Evolutionary conservation across 2,329 filamentous ascomycete species (phyloP), one percentile per base, ranked within the genome.

Genomic region (Epichloe scottii): DNA sequence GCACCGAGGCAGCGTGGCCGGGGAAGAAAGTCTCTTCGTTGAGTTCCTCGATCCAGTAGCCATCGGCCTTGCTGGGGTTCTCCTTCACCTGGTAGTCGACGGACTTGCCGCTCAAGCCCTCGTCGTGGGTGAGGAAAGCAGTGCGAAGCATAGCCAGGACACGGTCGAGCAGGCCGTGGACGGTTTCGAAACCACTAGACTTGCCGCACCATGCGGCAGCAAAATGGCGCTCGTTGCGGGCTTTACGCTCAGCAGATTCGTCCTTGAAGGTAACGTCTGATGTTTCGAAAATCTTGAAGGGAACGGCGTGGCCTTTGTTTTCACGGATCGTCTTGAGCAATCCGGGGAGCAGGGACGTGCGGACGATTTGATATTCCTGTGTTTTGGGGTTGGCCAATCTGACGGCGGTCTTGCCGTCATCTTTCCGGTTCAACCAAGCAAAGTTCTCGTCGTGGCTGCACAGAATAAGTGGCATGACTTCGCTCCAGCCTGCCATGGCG

Each of bases 361-460:
- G 85, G 26, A 95, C 90, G 51, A 96, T 84, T 69, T 96, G 90
- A 69, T 95, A 96, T 65, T 96, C 90, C 26, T 82, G 77, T 0
- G 89, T 94, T 74, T 96, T 96, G 51, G 90, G 90, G 67, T 96
- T 96, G 56, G 87, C 87, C 40, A 96, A 83, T 60, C 82, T 84
- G 58, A 96, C 81, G 30, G 88, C 89, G 0, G 84, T 89, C 53
- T 78, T 84, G 56, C 88, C 88, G 61, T 95, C 87, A 59, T 96
- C 90, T 63, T 83, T 82, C 63, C 89, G 85, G 71, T 95, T 95
- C 14, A 98, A 75, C 86, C 88, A 96, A 53, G 78, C 84, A 67
- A 97, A 98, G 73, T 98, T 98, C 76, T 98, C 93, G 63, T 97
- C 91, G 67, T 96, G 89, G 44, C 89, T 95, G 76, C 93, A 98